Percentiles rank a stretch among this genome's conserved stretches.
phyloP scores from a whole-genome alignment of 331 rosid genomes.

The Pyracantha coccinea region DNA sequence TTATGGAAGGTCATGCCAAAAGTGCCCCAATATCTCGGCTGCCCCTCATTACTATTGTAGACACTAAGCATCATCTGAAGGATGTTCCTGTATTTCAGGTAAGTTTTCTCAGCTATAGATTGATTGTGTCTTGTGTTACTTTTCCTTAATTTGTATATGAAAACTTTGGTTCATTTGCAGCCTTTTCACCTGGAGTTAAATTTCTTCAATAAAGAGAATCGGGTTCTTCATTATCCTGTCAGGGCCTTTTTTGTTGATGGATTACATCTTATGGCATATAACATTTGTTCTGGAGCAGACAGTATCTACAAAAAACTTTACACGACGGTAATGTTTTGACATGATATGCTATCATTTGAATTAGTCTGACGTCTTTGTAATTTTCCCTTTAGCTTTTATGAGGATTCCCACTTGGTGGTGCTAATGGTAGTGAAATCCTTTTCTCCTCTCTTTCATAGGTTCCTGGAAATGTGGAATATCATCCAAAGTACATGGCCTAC shows the following conservation, averaged over 20 bases:
- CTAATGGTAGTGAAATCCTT: constrained; percentile 14
- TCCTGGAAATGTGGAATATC: constrained; percentile 84
- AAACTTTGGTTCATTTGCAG: constrained; percentile 40
- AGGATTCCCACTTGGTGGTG: constrained; percentile 11
- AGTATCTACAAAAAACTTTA: constrained; percentile 80
- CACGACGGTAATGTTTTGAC: constrained; percentile 56
- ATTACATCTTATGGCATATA: constrained; percentile 71
- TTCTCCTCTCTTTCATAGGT: constrained; percentile 39
- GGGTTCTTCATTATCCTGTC: constrained; percentile 94
- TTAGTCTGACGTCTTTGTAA: constrained; percentile 6
- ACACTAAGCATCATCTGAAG: constrained; percentile 79
- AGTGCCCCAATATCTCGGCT: constrained; percentile 85
- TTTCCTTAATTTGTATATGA: constrained; percentile 15
- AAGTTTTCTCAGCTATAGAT: constrained; percentile 17
- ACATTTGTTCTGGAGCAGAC: constrained; percentile 67
- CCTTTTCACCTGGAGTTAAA: constrained; percentile 95
- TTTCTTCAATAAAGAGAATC: constrained; percentile 89
- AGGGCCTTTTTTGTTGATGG: constrained; percentile 89
- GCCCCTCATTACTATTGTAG: constrained; percentile 78
- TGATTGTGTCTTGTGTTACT: constrained; percentile 11
- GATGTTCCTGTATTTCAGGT: constrained; percentile 82
- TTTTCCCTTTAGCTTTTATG: neutral
- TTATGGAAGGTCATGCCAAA: constrained; percentile 94
- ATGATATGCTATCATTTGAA: constrained; percentile 11
- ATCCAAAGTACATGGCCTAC: constrained; percentile 60